Conservation (phyloP, 208 protist species). For the Leptomonas seymouri region DNA sequence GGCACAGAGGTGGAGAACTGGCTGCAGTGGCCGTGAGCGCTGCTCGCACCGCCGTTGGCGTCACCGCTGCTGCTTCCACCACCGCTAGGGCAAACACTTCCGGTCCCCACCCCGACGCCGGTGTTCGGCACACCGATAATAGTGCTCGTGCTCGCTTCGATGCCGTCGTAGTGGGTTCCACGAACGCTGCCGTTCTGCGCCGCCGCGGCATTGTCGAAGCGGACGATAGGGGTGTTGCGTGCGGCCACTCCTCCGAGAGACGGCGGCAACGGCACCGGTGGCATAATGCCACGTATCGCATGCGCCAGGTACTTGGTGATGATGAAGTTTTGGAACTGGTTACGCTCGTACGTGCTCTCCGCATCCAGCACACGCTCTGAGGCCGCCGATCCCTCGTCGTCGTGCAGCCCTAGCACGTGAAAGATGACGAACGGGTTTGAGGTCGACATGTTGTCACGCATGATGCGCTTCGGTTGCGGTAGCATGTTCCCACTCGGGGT, state of each 20-base stretch:
- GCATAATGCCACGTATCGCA: conserved; percentile 40
- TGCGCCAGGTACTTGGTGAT: conserved; percentile 69
- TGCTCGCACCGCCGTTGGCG: neutral
- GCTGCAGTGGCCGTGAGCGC: neutral
- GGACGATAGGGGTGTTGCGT: conserved; percentile 37
- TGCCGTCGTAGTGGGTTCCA: conserved; percentile 8
- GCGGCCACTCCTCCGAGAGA: conserved; percentile 20
- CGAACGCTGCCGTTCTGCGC: conserved; percentile 14
- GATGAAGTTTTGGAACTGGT: conserved; percentile 70
- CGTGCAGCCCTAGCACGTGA: conserved; percentile 72
- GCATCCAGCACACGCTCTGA: conserved; percentile 49
- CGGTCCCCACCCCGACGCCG: conserved; percentile 11
- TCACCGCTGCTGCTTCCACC: neutral
- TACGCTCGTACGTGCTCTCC: conserved; percentile 46
- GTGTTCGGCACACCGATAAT: conserved; percentile 17
- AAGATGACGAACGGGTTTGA: conserved; percentile 62
- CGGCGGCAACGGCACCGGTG: conserved; percentile 48
- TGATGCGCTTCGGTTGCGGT: conserved; percentile 17
- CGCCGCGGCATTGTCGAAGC: conserved; percentile 40
- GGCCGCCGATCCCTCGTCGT: conserved; percentile 59
- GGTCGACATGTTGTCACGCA: conserved; percentile 44
- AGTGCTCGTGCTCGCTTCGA: conserved; percentile 2
- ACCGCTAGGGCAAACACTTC: neutral
- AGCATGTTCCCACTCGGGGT: conserved; percentile 1
- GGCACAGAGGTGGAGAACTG: conserved; percentile 9